phyloP scores from a whole-genome alignment of 495 filamentous ascomycete species.

The Xylaria scruposa region DNA sequence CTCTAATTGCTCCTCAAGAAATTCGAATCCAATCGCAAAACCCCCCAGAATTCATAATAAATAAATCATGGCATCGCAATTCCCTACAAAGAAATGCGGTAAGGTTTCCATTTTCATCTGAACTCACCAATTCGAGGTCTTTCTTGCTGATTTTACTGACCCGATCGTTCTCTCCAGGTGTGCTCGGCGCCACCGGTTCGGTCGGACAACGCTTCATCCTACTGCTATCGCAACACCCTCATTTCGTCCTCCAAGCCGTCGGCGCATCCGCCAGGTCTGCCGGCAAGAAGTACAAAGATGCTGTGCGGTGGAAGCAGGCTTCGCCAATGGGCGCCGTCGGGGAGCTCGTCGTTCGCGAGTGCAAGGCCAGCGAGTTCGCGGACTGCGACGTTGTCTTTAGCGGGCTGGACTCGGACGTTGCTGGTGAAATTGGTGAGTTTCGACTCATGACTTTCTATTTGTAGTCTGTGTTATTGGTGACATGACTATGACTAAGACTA shows the following conservation, averaged over 20 bases:
- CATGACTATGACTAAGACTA: background rate
- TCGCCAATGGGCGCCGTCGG: conserved; percentile 72
- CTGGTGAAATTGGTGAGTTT: conserved; percentile 73
- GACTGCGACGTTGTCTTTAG: conserved; percentile 92
- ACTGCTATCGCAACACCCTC: conserved; percentile 78
- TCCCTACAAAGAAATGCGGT: conserved; percentile 62
- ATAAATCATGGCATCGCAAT: conserved; percentile 49
- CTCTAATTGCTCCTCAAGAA: background rate
- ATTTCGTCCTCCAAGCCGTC: conserved; percentile 75
- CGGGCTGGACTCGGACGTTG: conserved; percentile 83
- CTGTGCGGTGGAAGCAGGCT: conserved; percentile 84
- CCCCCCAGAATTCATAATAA: no score
- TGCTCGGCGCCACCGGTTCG: conserved; percentile 77
- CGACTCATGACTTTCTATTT: background rate
- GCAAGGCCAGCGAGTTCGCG: conserved; percentile 73
- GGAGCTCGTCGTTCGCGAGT: conserved; percentile 75
- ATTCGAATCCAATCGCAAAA: background rate
- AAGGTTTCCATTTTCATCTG: conserved; percentile 22
- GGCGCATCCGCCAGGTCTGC: conserved; percentile 81
- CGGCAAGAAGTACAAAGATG: conserved; percentile 83
- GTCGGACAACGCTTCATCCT: conserved; percentile 89
- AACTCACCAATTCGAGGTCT: background rate
- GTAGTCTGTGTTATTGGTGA: background rate
- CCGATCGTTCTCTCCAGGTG: conserved; percentile 50
- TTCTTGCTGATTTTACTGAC: background rate